A percentile compares a stretch with the other conserved stretches of the same genome.
phyloP scores from a whole-genome alignment of 768 basidiomycete genomes.

The Boletellus ananiceps region DNA sequence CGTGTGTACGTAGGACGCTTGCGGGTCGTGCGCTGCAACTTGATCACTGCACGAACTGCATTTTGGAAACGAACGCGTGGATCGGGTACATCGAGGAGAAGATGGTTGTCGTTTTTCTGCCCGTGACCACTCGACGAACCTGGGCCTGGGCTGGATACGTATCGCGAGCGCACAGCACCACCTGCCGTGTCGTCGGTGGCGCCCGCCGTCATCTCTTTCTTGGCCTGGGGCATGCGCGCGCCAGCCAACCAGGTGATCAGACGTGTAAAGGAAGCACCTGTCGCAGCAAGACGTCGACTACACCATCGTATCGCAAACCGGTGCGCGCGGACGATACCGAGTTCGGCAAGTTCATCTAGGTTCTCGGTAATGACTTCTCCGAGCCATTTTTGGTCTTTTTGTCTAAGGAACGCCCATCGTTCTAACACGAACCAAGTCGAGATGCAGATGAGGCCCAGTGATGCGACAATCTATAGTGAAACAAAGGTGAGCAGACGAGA shows the following conservation, averaged over 20 bases:
- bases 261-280: constrained; percentile 6
- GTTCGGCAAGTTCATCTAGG: constrained; percentile 18
- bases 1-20: constrained; percentile 19
- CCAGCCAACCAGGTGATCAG: constrained; percentile 12
- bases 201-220: neutral
- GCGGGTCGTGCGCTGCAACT: constrained; percentile 31
- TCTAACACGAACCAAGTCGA: constrained; percentile 50
- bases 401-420: constrained; percentile 40
- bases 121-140: neutral
- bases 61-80: constrained; percentile 35
- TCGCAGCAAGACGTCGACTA: constrained; percentile 7
- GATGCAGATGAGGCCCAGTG: constrained; percentile 41
- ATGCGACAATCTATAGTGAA: constrained; percentile 26
- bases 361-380: constrained; percentile 33
- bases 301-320: constrained; percentile 24
- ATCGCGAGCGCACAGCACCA: neutral
- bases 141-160: constrained; percentile 6
- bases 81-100: constrained; percentile 19
- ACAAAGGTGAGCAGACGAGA: neutral
- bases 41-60: constrained; percentile 41
- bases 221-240: neutral
- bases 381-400: constrained; percentile 46
- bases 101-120: constrained; percentile 4
- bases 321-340: constrained; percentile 24
- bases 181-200: neutral